Base-by-base conservation (phyloP, 2,329 filamentous ascomycete species). In the Aaosphaeria arxii region DNA sequence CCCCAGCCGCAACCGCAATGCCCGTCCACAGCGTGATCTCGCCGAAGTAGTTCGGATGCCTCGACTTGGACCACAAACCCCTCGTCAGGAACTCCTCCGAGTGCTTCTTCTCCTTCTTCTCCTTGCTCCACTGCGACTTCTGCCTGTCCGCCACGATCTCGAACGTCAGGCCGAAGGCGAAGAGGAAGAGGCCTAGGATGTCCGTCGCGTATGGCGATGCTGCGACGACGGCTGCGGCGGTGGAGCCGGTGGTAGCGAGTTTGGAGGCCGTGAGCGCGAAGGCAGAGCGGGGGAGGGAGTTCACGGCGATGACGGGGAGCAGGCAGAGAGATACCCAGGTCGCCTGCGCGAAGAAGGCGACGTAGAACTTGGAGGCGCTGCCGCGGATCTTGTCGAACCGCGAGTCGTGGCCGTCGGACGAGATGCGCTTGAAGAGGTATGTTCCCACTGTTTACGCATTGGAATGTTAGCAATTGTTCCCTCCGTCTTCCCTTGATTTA, bases 1-100 rank as follows among this genome's bases (percentile, higher is more conserved):
- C 83, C 0, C 78, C 81, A 0, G 82, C 77, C 1, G 75, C 69
- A 5, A 81, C 79, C 0, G 85, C 83, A 49, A 88, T 79, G 1
- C 86, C 85, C 0, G 80, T 83, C 86, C 85, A 89, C 31, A 89
- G 71, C 7, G 82, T 85, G 30, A 76, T 77, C 66, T 88, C 85
- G n/a, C 85, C 86, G 63, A 88, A 86, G 71, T 88, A 88, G 60
- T 88, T 86, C 1, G 85, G 85, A 66, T 86, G 83, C 51, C 83
- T 71, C 42, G 76, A 80, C 61, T 78, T 77, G 5, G 74, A 72
- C 80, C 84, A 88, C 33, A 88, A 59, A 0, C 85, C 85, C 1
- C 72, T 66, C 0, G 83, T 85, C 52, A 88, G 62, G 58, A 88
- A 88, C 41, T 82, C 77, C 66, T 88, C 84, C 28, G 80, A 78